Evolutionary conservation across 2,329 filamentous ascomycete genomes (phyloP).

Genomic region (Pseudogymnoascus sp.): DNA sequence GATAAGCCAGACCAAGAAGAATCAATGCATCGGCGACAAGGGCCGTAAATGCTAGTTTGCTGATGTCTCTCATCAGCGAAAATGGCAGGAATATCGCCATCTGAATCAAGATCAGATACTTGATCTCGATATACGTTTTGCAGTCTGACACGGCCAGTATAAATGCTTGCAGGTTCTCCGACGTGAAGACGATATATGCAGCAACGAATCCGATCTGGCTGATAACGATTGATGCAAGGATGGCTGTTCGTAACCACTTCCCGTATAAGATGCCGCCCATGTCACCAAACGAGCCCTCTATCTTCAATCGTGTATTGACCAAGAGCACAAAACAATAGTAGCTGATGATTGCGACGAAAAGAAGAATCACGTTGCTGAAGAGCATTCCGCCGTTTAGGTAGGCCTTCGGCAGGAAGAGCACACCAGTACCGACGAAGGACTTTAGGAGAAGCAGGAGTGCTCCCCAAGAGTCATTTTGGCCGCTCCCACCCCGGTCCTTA

Average conservation of each 20-base stretch:
- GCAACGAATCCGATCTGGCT: slow-evolving; percentile 93
- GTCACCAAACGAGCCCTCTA: slow-evolving; percentile 94
- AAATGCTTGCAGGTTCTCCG: slow-evolving; percentile 91
- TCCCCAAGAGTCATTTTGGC: slow-evolving; percentile 69
- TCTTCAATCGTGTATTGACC: slow-evolving; percentile 72
- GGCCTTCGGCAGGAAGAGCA: slow-evolving; percentile 84
- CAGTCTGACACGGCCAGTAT: slow-evolving; percentile 86
- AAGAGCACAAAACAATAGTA: slow-evolving; percentile 97
- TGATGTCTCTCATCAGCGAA: slow-evolving; percentile 89
- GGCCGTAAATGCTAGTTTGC: slow-evolving; percentile 91
- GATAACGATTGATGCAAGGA: slow-evolving; percentile 85
- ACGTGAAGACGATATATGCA: slow-evolving; percentile 94
- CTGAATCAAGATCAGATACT: slow-evolving; percentile 86
- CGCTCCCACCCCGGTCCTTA: slow-evolving; percentile 62
- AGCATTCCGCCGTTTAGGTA: slow-evolving; percentile 97
- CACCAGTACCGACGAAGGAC: slow-evolving; percentile 94
- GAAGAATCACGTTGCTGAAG: slow-evolving; percentile 86
- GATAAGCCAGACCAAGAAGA: slow-evolving; percentile 79
- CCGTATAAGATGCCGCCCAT: slow-evolving; percentile 91
- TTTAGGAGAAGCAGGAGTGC: slow-evolving; percentile 84
- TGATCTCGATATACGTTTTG: slow-evolving; percentile 74
- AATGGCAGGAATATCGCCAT: slow-evolving; percentile 92
- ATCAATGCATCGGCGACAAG: slow-evolving; percentile 93
- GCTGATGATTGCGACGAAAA: slow-evolving; percentile 75
- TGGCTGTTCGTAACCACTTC: slow-evolving; percentile 77